Base-by-base conservation (phyloP, 2,329 filamentous ascomycete genomes). In the Beauveria sp. region DNA sequence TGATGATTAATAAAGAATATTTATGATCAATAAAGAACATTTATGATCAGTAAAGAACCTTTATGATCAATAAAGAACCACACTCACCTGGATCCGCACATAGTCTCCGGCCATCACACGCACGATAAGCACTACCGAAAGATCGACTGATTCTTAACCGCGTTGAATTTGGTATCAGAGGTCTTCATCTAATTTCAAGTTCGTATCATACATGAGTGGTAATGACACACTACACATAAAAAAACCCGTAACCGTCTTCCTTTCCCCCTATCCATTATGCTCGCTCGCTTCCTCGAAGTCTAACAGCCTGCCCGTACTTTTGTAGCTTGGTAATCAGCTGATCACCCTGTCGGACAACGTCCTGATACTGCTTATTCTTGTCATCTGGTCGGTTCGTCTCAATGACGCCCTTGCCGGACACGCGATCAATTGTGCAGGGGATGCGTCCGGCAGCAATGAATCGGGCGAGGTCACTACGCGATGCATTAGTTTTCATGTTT, bases 331-430 rank as follows among this genome's bases (percentile, higher is more conserved):
- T 99, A 74, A 99, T 98, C 65, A 99, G 83, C 77, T 96, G 90
- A 76, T 99, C 95, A 38, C 95, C 95, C 74, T 98, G 95, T 79
- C 95, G 95, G 64, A 99, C 92, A 43, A 98, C 92, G 70, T 99
- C 95, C 69, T 93, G 90, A 77, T 99, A 99, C 79, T 99, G 95
- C 84, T 96, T 97, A 83, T 98, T 98, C 87, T 99, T 99, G 80
- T 96, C 93, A 74, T 98, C 95, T 9, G 93, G 93, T 60, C 95
- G 85, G 79, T 97, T 97, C 50, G 95, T 99, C 83, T 98, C 95
- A 70, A 99, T 98, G 68, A 98, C 90, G 58, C 93, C 93, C 75
- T 96, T 95, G 67, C 93, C 95, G 63, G 93, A 91, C 66, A 99
- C 95, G 60, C 95, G 90, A 77, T 99, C 95, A 69, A 99, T 98